Evolutionary conservation across 345 rosid genomes (phyloP), one percentile per base, ranked within the genome.

Genomic region (Eucalyptus coolabah): DNA sequence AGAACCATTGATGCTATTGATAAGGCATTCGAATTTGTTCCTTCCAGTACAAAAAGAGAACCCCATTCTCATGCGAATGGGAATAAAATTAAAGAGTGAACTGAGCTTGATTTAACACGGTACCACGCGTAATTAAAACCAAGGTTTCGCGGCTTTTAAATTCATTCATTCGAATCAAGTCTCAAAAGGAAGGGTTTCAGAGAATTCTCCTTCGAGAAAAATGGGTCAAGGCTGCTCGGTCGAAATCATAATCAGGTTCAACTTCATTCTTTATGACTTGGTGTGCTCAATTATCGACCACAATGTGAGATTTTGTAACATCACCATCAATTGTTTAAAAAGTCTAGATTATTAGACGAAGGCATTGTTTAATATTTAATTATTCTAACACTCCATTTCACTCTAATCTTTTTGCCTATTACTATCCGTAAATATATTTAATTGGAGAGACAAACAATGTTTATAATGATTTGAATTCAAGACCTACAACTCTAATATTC

Each of bases 401-500:
- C 26, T 53, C 10, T 53, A 0, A 53, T 3, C 10, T 53, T 53
- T 53, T 53, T 53, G 24, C 10, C 56, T 19, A 53, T 53, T 19
- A 53, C 2, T 19, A 53, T 19, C 2, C 26, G 0, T 8, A 53
- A 5, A 53, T 11, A 53, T 19, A 53, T 53, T 53, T 53, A 53
- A 53, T 19, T 53, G 26, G 5, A 53, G 2, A 53, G 26, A 53
- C 26, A 21, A 53, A 53, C 5, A 2, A 53, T 0, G 0, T 8
- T 2, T 53, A 53, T 3, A 53, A 53, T 19, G 11, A 53, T 53
- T 53, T 53, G 10, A 53, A 53, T 53, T 53, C 26, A 21, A 53
- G 26, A 53, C 5, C 2, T 53, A 19, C 11, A 53, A 4, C 11
- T 19, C 5, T 53, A 0, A 19, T 19, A 21, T 53, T 21, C 2